These are phyloP conservation scores for Tricholoma furcatifolium DNA, from an alignment of 768 basidiomycete species.

Conservation along the genomic window DNA sequence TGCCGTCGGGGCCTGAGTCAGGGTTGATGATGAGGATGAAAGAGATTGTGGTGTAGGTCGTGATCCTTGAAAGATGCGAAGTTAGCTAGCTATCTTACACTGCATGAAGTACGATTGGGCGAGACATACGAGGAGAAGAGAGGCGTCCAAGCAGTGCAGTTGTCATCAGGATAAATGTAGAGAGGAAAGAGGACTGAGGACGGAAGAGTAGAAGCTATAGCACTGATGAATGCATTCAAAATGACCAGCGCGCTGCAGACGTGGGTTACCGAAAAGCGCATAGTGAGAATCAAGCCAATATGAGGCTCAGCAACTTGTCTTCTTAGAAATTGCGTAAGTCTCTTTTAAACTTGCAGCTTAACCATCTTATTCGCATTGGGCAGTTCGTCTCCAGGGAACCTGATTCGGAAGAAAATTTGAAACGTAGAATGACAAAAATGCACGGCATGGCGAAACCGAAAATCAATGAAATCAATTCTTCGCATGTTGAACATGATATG, in stretches of 20 bases:
- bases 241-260: not conserved
- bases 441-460: not conserved
- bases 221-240: constrained; percentile 8
- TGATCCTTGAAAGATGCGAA: constrained; percentile 17
- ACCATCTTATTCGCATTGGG: too few species aligned
- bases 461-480: not conserved
- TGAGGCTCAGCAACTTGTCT: too few species aligned
- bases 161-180: constrained; percentile 27
- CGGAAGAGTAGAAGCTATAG: constrained; percentile 14
- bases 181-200: constrained; percentile 30
- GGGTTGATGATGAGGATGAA: constrained; percentile 33
- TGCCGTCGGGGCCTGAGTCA: constrained; percentile 26
- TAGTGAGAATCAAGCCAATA: not conserved
- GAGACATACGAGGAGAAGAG: constrained; percentile 23
- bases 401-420: not conserved
- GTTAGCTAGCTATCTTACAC: not conserved
- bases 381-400: too few species aligned
- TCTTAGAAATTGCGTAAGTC: too few species aligned
- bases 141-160: constrained; percentile 25
- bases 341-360: too few species aligned
- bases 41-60: constrained; percentile 22
- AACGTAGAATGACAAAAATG: too few species aligned
- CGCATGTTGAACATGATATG: not conserved
- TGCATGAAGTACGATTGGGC: not conserved
- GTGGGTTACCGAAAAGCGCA: not conserved